These are phyloP conservation scores for Hippophae tibetana DNA, from an alignment of 306 rosid species.

Conservation along the genomic window DNA sequence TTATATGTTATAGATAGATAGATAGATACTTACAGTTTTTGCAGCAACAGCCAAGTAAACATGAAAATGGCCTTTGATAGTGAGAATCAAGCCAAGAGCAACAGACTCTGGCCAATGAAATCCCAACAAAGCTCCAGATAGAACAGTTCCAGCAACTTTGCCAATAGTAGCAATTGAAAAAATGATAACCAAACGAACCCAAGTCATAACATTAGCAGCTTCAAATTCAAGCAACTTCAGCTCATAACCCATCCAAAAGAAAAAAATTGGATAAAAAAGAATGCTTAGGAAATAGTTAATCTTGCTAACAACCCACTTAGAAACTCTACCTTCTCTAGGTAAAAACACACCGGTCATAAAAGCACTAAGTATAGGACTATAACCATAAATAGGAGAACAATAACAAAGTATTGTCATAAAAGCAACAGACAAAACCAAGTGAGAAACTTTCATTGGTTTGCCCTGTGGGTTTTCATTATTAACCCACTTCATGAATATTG, in stretches of 20 bases:
- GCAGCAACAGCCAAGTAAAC: conserved; percentile 70
- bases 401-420: conserved; percentile 55
- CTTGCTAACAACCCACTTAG: conserved; percentile 69
- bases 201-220: conserved; percentile 26
- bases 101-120: conserved; percentile 81
- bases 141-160: conserved; percentile 58
- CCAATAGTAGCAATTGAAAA: conserved; percentile 36
- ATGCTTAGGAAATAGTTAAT: conserved; percentile 56
- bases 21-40: conserved; percentile 44
- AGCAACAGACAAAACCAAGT: conserved; percentile 67
- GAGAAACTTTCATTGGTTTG: conserved; percentile 79
- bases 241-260: conserved; percentile 86
- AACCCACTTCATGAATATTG: conserved; percentile 69
- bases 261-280: conserved; percentile 70
- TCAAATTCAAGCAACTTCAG: conserved; percentile 37
- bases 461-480: conserved; percentile 93
- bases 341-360: conserved; percentile 73
- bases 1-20: background rate
- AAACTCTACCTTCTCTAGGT: conserved; percentile 75
- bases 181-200: conserved; percentile 41
- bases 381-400: conserved; percentile 46
- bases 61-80: conserved; percentile 85
- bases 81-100: conserved; percentile 72
- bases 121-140: conserved; percentile 58
- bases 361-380: conserved; percentile 67